Evolutionary conservation across 345 rosid species (phyloP), one percentile per base, ranked within the genome.

Genomic region (Moringa oleifera): DNA sequence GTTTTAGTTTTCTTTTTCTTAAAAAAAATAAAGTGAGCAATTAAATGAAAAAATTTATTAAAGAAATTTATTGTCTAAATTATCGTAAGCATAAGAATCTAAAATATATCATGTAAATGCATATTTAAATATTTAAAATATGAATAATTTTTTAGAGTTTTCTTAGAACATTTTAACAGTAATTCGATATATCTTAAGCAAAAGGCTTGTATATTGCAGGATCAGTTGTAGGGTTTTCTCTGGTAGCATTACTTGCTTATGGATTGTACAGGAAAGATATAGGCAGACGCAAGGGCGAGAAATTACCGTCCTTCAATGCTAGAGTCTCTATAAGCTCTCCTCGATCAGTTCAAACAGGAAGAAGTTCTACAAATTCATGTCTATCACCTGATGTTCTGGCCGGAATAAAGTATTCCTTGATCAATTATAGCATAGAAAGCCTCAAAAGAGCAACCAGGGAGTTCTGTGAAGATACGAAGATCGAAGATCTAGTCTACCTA

Each of bases 311-410:
- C 1, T 75, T 80, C 52, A 79, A 65, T 23, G 37, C 68, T 21
- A 79, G 76, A 74, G 71, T 73, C 74, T 73, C 85, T 41, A 41
- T 4, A 15, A 75, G 81, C 59, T 73, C 80, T 64, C 75, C 83
- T 0, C 65, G 66, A 51, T 81, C 79, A 17, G 76, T 66, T 33
- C 67, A 21, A 51, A 74, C 69, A 0, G 66, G 67, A 22, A 62
- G 64, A 64, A 77, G 85, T 75, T 74, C 81, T 6, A 15, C 76
- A 23, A 67, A 59, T 63, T 78, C 82, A 18, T 79, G 79, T 70
- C 64, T 86, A 51, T 83, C 92, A 19, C 87, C 82, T 4, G 83
- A 86, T 70, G 78, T 83, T 66, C 82, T 81, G 0, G 71, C 37
- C 0, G 84, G 83, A 51, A 69, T 86, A 37, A 83, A 79, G 57